Conservation (phyloP, 192 early-diverging fungal genomes). For the Coemansia sp. region DNA sequence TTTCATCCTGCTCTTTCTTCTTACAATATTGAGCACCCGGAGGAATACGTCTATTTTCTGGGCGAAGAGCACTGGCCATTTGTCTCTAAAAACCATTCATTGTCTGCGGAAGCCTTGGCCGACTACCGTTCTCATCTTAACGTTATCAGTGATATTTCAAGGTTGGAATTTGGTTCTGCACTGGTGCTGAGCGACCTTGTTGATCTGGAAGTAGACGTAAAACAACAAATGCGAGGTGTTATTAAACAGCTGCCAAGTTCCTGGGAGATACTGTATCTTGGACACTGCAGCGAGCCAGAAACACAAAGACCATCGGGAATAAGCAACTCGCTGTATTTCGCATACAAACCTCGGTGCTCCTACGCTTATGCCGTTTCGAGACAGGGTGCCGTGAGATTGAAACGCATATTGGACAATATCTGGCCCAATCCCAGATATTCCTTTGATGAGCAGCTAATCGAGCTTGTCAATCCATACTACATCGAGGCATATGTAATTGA, state of each 20-base stretch:
- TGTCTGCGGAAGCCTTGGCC: conserved; percentile 17
- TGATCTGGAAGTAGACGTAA: conserved; percentile 13
- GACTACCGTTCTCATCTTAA: conserved; percentile 34
- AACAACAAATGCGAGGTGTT: conserved; percentile 1
- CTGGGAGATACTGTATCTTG: conserved; percentile 32
- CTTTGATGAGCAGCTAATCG: conserved; percentile 18
- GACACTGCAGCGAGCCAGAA: conserved; percentile 18
- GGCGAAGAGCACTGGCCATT: conserved; percentile 29
- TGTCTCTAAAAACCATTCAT: conserved; percentile 10
- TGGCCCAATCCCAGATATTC: conserved; percentile 21
- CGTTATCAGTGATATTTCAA: conserved; percentile 30
- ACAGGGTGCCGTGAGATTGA: conserved; percentile 16
- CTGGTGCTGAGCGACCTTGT: conserved; percentile 23
- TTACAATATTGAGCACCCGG: conserved; percentile 28
- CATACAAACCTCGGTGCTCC: conserved; percentile 15
- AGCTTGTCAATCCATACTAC: conserved; percentile 28
- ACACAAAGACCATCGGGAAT: conserved; percentile 1
- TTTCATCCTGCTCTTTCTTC: conserved; percentile 23
- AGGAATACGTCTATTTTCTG: conserved; percentile 19
- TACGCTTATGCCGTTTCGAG: conserved; percentile 31
- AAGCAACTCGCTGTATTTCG: conserved; percentile 13
- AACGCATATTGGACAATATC: conserved; percentile 29
- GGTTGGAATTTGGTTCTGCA: conserved; percentile 20
- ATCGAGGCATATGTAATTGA: conserved; percentile 31
- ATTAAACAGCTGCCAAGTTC: conserved; percentile 9